Evolutionary conservation across 805 yeast species (phyloP).

Genomic region (Saturnispora galanensis): DNA sequence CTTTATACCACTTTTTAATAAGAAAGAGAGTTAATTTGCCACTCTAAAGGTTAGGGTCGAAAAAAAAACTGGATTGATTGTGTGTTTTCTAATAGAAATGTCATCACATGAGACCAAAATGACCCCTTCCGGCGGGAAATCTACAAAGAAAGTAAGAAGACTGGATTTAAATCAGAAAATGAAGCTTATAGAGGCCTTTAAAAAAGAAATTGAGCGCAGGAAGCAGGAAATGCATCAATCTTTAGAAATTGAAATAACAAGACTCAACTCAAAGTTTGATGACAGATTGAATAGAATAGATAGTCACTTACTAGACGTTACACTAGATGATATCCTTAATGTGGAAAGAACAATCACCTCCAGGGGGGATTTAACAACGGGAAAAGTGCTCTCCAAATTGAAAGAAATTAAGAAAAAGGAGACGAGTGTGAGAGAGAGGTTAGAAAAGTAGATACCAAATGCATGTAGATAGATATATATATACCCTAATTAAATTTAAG

Average conservation of each 20-base stretch:
- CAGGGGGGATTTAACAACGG: conserved; percentile 19
- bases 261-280: conserved; percentile 24
- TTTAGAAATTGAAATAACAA: conserved; percentile 22
- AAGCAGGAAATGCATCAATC: conserved; percentile 14
- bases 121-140: background rate
- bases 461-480: too few species aligned
- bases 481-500: too few species aligned
- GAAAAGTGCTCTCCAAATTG: conserved; percentile 22
- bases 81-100: background rate
- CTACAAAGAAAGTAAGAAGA: conserved; percentile 5
- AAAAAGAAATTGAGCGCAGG: conserved; percentile 13
- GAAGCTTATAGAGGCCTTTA: conserved; percentile 24
- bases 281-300: conserved; percentile 38
- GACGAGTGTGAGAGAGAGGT: too few species aligned
- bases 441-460: too few species aligned
- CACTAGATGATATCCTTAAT: conserved; percentile 33
- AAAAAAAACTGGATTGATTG: background rate
- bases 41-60: background rate
- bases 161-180: conserved; percentile 30
- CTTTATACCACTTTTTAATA: conserved; percentile 6
- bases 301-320: conserved; percentile 40
- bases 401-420: conserved; percentile 3
- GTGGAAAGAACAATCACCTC: conserved; percentile 34
- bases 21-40: background rate
- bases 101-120: background rate